Evolutionary conservation across 257 asterid genomes (phyloP).

Genomic region (Gentiana macrophylla): DNA sequence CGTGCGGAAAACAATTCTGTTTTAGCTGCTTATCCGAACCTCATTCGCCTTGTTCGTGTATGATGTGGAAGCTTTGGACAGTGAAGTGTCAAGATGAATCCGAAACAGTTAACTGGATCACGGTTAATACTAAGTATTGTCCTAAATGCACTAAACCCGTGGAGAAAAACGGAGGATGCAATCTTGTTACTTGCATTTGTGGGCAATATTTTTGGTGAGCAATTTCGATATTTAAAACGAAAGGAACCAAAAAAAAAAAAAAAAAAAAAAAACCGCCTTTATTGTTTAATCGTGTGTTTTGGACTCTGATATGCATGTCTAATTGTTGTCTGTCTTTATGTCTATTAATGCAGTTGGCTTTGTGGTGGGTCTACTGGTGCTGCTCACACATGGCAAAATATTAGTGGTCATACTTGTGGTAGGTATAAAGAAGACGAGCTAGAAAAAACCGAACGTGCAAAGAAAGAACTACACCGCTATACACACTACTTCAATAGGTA

Average conservation of each 20-base stretch:
- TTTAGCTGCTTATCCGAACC: constrained; percentile 40
- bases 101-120: constrained; percentile 27
- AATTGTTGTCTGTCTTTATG: too few species aligned
- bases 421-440: constrained; percentile 21
- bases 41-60: constrained; percentile 61
- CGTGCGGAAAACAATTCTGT: constrained; percentile 47
- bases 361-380: constrained; percentile 50
- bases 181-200: constrained; percentile 36
- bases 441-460: constrained; percentile 11
- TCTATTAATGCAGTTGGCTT: constrained; percentile 35
- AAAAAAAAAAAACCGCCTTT: too few species aligned
- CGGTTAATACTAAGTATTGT: constrained; percentile 28
- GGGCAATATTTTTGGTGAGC: constrained; percentile 55
- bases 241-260: too few species aligned
- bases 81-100: constrained; percentile 30
- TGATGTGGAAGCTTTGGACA: constrained; percentile 49
- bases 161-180: constrained; percentile 53
- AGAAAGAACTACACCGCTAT: constrained; percentile 27
- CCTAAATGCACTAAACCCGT: constrained; percentile 52
- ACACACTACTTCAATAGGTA: constrained; percentile 33
- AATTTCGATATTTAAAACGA: not conserved
- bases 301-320: too few species aligned
- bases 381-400: constrained; percentile 20
- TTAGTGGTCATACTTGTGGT: constrained; percentile 38
- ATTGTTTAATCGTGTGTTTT: too few species aligned